Evolutionary conservation across 768 basidiomycete genomes (phyloP).

Genomic region (Calvatia gigantea): DNA sequence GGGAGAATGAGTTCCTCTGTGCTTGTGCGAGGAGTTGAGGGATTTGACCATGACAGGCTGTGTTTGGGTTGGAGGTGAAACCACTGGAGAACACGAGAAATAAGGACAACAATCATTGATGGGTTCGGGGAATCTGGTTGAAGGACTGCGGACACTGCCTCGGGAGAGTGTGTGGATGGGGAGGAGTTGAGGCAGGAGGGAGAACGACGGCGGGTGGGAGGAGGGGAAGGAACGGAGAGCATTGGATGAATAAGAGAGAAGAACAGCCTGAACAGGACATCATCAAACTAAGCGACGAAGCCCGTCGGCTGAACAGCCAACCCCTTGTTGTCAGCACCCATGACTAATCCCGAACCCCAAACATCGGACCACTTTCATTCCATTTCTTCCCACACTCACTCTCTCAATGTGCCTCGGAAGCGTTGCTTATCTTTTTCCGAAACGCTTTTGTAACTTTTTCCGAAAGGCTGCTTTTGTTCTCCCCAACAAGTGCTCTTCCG

Average conservation of each 20-base stretch:
- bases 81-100: constrained; percentile 50
- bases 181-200: constrained; percentile 39
- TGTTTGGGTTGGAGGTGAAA: constrained; percentile 43
- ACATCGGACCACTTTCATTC: constrained; percentile 1
- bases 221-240: constrained; percentile 16
- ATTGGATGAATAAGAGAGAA: constrained; percentile 11
- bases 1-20: constrained; percentile 31
- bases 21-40: constrained; percentile 47
- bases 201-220: constrained; percentile 50
- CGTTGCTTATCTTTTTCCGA: too few species aligned
- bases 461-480: too few species aligned
- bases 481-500: too few species aligned
- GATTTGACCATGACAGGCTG: constrained; percentile 38
- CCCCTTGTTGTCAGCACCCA: background rate
- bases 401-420: too few species aligned
- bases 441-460: too few species aligned
- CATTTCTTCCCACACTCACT: background rate
- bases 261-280: background rate
- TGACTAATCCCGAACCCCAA: background rate
- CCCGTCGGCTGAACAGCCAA: constrained; percentile 1
- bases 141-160: constrained; percentile 12
- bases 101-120: constrained; percentile 50
- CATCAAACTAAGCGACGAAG: background rate
- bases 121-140: constrained; percentile 1
- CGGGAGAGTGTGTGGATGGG: constrained; percentile 17